Base-by-base conservation (phyloP, 495 filamentous ascomycete genomes). In the Collariella sp. region DNA sequence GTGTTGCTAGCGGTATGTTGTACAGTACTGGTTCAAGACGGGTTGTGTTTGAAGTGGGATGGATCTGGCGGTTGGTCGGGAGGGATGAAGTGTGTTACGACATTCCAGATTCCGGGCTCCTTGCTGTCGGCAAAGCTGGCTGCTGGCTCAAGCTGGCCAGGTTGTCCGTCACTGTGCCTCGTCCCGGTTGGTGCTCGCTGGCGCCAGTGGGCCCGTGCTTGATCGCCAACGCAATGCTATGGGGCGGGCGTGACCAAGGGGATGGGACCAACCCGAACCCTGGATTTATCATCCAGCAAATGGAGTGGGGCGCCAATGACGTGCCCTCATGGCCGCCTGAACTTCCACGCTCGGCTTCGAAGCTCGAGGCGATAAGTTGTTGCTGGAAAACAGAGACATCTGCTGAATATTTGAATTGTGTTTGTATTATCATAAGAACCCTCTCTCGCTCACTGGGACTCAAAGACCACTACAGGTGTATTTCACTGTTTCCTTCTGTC, bases 201-300 rank as follows among this genome's bases (percentile, higher is more conserved):
- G n/a, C n/a, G n/a, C n/a, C n/a, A n/a, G n/a, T 52, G 56, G 61
- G 58, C 52, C 61, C 62, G 56, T 63, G 63, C 61, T 64, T 48
- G 51, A 50, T 26, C 10, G 29, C 47, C 38, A 44, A 47, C 34
- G 4, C 26, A 31, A 31, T 9, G n/a, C 26, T 31, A 9, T 31
- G 26, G 26, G 26, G 26, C 26, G n/a, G n/a, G n/a, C n/a, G n/a
- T n/a, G n/a, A n/a, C n/a, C n/a, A n/a, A n/a, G n/a, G n/a, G n/a
- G n/a, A n/a, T n/a, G 18, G 19, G n/a, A 16, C 15, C 13, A 40
- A 16, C 38, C 38, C 13, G 38, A 40, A 40, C 38, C 38, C 38
- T 40, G 3, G 38, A 7, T 15, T 16, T 19, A 20, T 7, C 38
- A 19, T 16, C 18, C 5, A 4, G 26, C 9, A 20, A 16, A 12